These are phyloP conservation scores for Phialocephala subalpina DNA, from an alignment of 2,329 filamentous ascomycete species.

Conservation along the genomic window DNA sequence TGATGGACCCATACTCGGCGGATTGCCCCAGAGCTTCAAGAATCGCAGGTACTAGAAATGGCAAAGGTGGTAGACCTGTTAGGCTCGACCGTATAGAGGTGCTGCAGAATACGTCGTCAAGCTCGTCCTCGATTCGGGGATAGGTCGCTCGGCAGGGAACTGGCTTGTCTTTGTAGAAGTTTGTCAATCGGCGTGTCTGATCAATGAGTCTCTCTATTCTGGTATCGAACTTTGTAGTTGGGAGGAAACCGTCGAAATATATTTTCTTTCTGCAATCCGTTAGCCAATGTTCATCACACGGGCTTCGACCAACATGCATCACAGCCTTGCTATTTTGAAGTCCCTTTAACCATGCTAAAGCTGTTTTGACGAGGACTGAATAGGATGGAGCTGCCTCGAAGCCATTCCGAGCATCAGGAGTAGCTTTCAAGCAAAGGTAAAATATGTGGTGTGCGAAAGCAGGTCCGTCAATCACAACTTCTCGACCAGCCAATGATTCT, in stretches of 20 bases:
- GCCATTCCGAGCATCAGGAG: conserved; percentile 50
- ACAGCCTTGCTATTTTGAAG: conserved; percentile 62
- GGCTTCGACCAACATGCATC: conserved; percentile 60
- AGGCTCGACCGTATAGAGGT: conserved; percentile 28
- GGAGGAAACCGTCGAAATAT: conserved; percentile 88
- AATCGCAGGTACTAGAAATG: conserved; percentile 81
- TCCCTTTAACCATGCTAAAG: conserved; percentile 68
- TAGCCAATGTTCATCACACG: conserved; percentile 19
- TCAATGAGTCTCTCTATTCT: conserved; percentile 36
- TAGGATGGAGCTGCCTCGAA: conserved; percentile 67
- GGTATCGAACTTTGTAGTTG: conserved; percentile 49
- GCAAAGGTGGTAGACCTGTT: conserved; percentile 51
- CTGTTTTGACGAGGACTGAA: conserved; percentile 64
- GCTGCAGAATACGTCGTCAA: conserved; percentile 36
- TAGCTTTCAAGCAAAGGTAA: conserved; percentile 57
- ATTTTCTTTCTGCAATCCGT: conserved; percentile 64
- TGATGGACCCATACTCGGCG: conserved; percentile 50
- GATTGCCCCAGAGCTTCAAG: conserved; percentile 71
- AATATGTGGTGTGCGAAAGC: conserved; percentile 79
- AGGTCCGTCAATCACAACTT: conserved; percentile 77
- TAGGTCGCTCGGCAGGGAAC: conserved; percentile 27
- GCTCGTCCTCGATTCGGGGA: conserved; percentile 32
- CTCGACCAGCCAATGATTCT: conserved; percentile 50
- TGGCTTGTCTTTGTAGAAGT: conserved; percentile 36
- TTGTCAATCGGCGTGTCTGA: conserved; percentile 36